Percentiles rank a stretch among this genome's conserved stretches.
Conservation (phyloP, 345 rosid species). For the Brassica juncea region DNA sequence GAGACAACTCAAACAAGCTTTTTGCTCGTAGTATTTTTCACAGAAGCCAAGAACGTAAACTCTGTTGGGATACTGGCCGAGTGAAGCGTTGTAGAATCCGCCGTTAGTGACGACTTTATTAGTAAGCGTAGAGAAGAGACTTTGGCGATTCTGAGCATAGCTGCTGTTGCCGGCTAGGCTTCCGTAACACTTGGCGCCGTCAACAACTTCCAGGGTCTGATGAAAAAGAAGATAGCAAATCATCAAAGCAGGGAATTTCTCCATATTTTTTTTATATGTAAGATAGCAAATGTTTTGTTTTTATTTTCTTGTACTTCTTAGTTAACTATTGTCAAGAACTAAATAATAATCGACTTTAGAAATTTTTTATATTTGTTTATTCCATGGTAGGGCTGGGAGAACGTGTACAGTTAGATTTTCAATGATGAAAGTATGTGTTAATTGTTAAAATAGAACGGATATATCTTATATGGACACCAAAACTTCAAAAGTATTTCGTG, state of each 20-base stretch:
- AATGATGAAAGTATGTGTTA: too few relatives aligned
- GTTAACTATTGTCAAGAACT: too few relatives aligned
- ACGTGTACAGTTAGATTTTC: too few relatives aligned
- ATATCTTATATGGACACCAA: too few relatives aligned
- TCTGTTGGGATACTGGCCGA: background rate
- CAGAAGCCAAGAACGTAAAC: constrained; percentile 1
- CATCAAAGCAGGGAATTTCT: background rate
- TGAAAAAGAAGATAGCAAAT: constrained; percentile 15
- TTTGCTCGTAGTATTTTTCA: background rate
- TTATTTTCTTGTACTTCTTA: too few relatives aligned
- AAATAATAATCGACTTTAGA: too few relatives aligned
- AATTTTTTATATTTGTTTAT: too few relatives aligned
- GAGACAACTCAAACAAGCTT: background rate
- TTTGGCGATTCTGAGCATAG: background rate
- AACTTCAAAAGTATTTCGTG: too few relatives aligned
- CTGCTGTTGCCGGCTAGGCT: background rate
- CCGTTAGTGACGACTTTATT: background rate
- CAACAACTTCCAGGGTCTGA: background rate
- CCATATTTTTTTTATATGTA: background rate
- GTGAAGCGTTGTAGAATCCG: constrained; percentile 9
- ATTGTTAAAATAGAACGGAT: too few relatives aligned
- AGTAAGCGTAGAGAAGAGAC: background rate
- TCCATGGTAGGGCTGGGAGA: too few relatives aligned
- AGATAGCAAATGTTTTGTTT: too few relatives aligned
- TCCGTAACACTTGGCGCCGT: background rate